Evolutionary conservation across 257 asterid genomes (phyloP).

Genomic region (Nyctanthes arbortristis): DNA sequence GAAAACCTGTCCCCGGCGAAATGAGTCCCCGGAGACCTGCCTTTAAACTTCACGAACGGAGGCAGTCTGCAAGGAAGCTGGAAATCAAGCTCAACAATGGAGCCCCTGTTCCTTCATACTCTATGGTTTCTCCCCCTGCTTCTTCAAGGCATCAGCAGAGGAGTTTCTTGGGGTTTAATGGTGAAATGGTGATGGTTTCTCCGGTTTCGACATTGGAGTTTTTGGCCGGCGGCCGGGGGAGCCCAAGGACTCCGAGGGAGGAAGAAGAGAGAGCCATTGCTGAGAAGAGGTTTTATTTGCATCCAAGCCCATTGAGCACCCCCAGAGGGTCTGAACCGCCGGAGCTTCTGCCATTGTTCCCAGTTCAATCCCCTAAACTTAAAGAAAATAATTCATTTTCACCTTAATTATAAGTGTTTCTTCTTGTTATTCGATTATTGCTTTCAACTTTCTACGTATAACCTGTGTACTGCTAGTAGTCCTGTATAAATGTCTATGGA

Average conservation of each 20-base stretch:
- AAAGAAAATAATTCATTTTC: constrained; percentile 19
- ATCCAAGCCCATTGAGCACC: constrained; percentile 63
- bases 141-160: constrained; percentile 17
- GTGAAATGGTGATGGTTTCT: constrained; percentile 48
- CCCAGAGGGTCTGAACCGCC: constrained; percentile 76
- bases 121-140: constrained; percentile 25
- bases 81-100: constrained; percentile 56
- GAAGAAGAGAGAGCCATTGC: constrained; percentile 67
- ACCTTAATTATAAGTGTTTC: not conserved
- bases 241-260: constrained; percentile 50
- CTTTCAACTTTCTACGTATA: not conserved
- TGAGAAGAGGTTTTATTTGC: constrained; percentile 71
- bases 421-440: not conserved
- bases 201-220: constrained; percentile 76
- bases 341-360: constrained; percentile 78
- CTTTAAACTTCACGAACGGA: constrained; percentile 72
- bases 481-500: not conserved
- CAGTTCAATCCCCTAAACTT: constrained; percentile 56
- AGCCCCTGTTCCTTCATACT: not conserved
- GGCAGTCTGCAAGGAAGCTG: constrained; percentile 53
- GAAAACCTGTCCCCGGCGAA: constrained; percentile 32
- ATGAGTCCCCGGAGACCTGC: constrained; percentile 48
- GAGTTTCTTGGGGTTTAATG: constrained; percentile 20
- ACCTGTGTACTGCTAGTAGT: not conserved
- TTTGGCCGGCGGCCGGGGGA: constrained; percentile 47